Evolutionary conservation across 169 alveolate genomes (phyloP), one percentile per base, ranked within the genome.

Genomic region (Plasmodium gonderi): DNA sequence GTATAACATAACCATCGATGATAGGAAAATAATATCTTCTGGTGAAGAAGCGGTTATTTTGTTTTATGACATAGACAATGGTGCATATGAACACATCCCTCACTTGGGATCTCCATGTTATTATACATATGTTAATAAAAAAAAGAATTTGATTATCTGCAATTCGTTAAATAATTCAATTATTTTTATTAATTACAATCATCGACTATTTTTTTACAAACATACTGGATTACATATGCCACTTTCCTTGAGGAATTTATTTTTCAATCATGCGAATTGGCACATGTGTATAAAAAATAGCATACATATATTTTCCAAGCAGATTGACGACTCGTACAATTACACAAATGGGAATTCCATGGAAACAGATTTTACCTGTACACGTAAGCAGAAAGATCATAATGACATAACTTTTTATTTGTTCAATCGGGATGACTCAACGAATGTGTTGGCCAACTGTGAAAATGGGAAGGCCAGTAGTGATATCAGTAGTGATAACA

Each of bases 71-170:
- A 44, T 45, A 47, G 54, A 69, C n/a, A 68, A 60, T 38, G 92
- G 77, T 8, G 7, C 11, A 2, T 33, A 8, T 1, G 92, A 82
- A 14, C 64, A 11, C 42, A 82, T 82, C 26, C 76, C 92, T 2
- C 92, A 82, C 23, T 75, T 82, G 60, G 92, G 92, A 1, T 68
- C 67, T 33, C 92, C 92, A 31, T 82, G 92, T 68, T 82, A 82
- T 38, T 82, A 69, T 75, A 44, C 42, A 4, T 82, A 82, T 47
- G 31, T 82, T 26, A 69, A 82, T 69, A 82, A 14, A 23, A 29
- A 68, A 29, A 82, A 82, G 40, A 82, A 82, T 33, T 14, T 82
- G 20, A 68, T 82, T 33, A 82, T 82, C 2, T 82, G 92, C 14
- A 82, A 47, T 20, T 68, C 92, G 2, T 40, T 82, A n/a, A 47